Evolutionary conservation across 441 rosid species (phyloP).

Genomic region (Mallotus japonicus): DNA sequence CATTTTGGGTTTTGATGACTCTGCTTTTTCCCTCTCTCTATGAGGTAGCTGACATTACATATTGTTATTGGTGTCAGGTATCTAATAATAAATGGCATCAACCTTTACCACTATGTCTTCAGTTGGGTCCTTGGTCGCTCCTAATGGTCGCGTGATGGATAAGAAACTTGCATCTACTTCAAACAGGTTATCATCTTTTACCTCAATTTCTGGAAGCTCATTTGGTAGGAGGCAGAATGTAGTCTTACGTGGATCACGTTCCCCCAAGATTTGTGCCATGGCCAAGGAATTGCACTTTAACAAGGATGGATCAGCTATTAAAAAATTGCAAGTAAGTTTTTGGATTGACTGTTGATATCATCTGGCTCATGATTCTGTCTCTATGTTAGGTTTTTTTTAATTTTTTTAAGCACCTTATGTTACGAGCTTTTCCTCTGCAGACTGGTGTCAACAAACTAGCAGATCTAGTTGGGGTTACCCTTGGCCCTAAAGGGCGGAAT

Average conservation of each 20-base stretch:
- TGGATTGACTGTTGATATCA: not conserved
- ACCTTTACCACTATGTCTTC: slow-evolving; percentile 65
- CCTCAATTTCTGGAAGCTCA: slow-evolving; percentile 55
- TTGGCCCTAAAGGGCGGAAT: slow-evolving; percentile 95
- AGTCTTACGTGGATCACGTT: slow-evolving; percentile 41
- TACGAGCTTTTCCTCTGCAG: slow-evolving; percentile 33
- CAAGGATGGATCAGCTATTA: slow-evolving; percentile 84
- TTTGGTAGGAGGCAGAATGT: slow-evolving; percentile 48
- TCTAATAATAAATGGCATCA: slow-evolving; percentile 55
- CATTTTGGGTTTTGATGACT: not conserved
- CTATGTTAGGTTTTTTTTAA: not conserved
- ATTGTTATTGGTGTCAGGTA: not conserved
- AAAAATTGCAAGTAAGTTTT: slow-evolving; percentile 75
- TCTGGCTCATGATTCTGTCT: slow-evolving; percentile 8
- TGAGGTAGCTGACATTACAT: not conserved
- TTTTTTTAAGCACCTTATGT: no score
- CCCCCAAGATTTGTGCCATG: slow-evolving; percentile 54
- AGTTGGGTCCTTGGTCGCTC: slow-evolving; percentile 59
- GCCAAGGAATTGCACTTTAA: slow-evolving; percentile 94
- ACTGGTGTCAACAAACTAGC: slow-evolving; percentile 97
- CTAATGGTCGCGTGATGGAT: slow-evolving; percentile 39
- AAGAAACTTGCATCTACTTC: slow-evolving; percentile 55
- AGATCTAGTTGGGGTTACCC: slow-evolving; percentile 93
- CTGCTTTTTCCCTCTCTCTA: not conserved
- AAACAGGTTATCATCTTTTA: slow-evolving; percentile 62